Base-by-base conservation (phyloP, 2,329 filamentous ascomycete species). In the Fusarium redolens region DNA sequence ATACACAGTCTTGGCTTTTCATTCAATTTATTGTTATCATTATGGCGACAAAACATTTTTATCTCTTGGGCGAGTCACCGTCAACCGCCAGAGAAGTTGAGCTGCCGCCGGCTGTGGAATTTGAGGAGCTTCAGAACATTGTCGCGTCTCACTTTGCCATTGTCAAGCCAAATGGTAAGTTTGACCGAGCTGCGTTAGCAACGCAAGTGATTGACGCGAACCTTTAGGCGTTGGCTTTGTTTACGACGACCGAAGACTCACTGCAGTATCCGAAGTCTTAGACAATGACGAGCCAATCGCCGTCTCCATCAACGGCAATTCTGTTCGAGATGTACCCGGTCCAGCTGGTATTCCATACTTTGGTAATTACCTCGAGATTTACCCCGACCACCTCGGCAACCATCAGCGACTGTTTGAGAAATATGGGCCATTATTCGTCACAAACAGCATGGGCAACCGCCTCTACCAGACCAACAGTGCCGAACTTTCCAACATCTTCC, bases 301-400 rank as follows among this genome's bases (percentile, higher is more conserved):
- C 38, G 81, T 88, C 60, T 84, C 82, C 4, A 81, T 89, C n/a
- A 85, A 88, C 47, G 85, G 86, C 9, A 81, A 85, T 40, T 73
- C 81, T 5, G 84, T 89, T 4, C 84, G 83, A 4, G 81, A 85
- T 2, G 79, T 89, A 8, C 88, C 86, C 0, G 87, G 88, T 0
- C 86, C 88, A 11, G 78, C 76, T 11, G 84, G 82, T 1, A 79
- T 86, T 1, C 85, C 86, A 4, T 81, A 84, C 20, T 78, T 89
- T 4, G 88, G 88, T 8, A 88, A 85, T 72, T 87, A 84, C 79
- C 85, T 86, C 45, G 86, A 89, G 62, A 77, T 89, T 17, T 90
- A 84, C 73, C 88, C 88, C 0, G 88, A 90, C 69, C 87, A 88
- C 58, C 81, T 90, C 1, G 88, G 88, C 3, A 90, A 90, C 75